Base-by-base conservation (phyloP, 1,139 yeast species). In the Hanseniaspora sp. region DNA sequence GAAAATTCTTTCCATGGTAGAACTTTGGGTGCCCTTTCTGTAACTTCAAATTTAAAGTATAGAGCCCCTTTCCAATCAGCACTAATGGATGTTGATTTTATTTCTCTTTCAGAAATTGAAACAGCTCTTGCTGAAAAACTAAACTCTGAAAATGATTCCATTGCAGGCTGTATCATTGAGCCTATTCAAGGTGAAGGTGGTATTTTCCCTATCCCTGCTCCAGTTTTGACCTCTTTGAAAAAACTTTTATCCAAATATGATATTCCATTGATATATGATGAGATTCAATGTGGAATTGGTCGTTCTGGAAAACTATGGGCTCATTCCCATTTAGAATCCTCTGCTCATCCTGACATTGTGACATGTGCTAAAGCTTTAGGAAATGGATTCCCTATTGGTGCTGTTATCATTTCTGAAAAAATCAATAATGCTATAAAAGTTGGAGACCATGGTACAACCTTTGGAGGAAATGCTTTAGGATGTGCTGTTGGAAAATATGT, bases 151-250 rank as follows among this genome's bases (percentile, higher is more conserved):
- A 84, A 83, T 9, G 23, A 23, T 3, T 79, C 83, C 62, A 83
- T 96, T 0, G 87, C 95, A 64, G 98, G 90, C 54, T 94, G 92
- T 41, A 90, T 92, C 56, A 81, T 92, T 42, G 98, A 92, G 71
- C 98, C 98, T 23, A 82, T 92, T 57, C 98, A 92, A 72, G 98
- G 97, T 61, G 98, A 92, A 72, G 98, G 98, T 55, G 98, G 98
- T 58, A 82, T 92, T 28, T 80, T 82, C 62, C 79, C 81, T 23
- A 77, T 86, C 55, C 75, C 78, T 34, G 64, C 70, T 0, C 86
- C 79, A 45, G 88, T 87, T 63, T 73, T 92, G 60, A 64, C 73
- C 4, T 80, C 79, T 53, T 72, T 92, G 66, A 80, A 85, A 60
- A 68, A 78, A 60, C 70, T 86, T 55, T 28, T 48, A 7, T 37